These are phyloP conservation scores for Sporothrix globosa DNA, from an alignment of 2,329 filamentous ascomycete species.

Conservation along the genomic window DNA sequence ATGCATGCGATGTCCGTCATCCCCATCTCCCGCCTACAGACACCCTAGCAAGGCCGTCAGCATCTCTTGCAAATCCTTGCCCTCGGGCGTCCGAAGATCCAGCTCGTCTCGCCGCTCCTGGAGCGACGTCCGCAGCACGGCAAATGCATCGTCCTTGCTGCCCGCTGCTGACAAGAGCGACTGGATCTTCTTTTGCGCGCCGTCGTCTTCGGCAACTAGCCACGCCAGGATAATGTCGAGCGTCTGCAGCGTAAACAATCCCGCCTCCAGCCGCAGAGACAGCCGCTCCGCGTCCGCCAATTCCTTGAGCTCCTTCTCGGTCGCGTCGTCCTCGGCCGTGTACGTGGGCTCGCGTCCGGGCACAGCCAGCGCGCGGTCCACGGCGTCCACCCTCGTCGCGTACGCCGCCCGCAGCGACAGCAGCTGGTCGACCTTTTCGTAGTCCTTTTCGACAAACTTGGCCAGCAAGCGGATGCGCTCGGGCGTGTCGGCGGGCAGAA, in stretches of 20 bases:
- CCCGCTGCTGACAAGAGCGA: conserved; percentile 55
- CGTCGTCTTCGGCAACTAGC: conserved; percentile 86
- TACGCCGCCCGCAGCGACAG: conserved; percentile 73
- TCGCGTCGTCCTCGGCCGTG: conserved; percentile 53
- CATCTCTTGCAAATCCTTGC: conserved; percentile 62
- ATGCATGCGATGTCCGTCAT: background rate
- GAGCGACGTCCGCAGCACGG: conserved; percentile 67
- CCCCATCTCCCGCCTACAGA: conserved; percentile 42
- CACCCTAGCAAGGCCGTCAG: conserved; percentile 57
- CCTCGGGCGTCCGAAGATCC: conserved; percentile 56
- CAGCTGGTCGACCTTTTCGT: conserved; percentile 78
- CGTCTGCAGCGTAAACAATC: conserved; percentile 79
- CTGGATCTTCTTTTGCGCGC: conserved; percentile 67
- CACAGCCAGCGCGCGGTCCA: conserved; percentile 64
- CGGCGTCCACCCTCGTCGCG: conserved; percentile 60
- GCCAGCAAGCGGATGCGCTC: conserved; percentile 81
- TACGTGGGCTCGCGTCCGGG: conserved; percentile 35
- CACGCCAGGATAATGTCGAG: conserved; percentile 86
- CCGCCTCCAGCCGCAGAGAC: conserved; percentile 76
- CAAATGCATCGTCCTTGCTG: conserved; percentile 61
- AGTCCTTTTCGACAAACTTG: conserved; percentile 95
- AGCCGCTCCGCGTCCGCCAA: conserved; percentile 70
- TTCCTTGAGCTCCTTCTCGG: conserved; percentile 62
- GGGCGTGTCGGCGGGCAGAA: conserved; percentile 75
- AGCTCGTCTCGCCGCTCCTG: conserved; percentile 60